Base-by-base conservation (phyloP, 176 grass and related monocot species). In the Phyllostachys edulis region DNA sequence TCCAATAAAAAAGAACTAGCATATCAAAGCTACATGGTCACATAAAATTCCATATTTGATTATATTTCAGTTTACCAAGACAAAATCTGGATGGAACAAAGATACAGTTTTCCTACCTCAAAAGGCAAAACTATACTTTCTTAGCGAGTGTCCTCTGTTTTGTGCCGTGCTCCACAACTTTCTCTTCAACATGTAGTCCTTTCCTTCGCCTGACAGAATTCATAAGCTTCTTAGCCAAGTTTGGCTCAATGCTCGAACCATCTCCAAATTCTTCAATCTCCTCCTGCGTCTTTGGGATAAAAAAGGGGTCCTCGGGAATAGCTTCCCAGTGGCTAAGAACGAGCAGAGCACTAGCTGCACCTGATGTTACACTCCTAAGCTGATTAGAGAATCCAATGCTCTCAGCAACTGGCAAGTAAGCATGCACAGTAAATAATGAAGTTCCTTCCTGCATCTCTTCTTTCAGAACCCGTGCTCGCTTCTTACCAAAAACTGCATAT, bases 391-490 rank as follows among this genome's bases (percentile, higher is more conserved):
- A 98, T 21, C 91, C 92, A 64, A 92, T 51, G 69, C 95, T 98
- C 69, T 94, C 91, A 40, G 92, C 91, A 3, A 94, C 90, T 34
- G 92, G 95, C 34, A 98, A 84, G 73, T 95, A 91, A 15, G 92
- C 91, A 38, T 87, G 95, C 72, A 98, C 91, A 2, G 89, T 98
- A 67, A 93, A 95, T 34, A 95, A 82, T 23, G 88, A 73, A 45
- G 95, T 95, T 29, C 92, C 88, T 77, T 95, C 92, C 84, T 98
- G 92, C 89, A 95, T 93, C 85, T 98, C 95, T 71, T 91, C 92
- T 77, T 94, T 91, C 72, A 93, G 52, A 79, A 98, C 80, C 75
- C 85, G 91, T 76, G 95, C 95, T 57, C 92, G 89, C 77, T 80
- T 93, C 88, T 81, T 94, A 78, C 59, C 37, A 83, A 98, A 87